Conservation (phyloP, 2,329 filamentous ascomycete species). For the Penicillium paneum region DNA sequence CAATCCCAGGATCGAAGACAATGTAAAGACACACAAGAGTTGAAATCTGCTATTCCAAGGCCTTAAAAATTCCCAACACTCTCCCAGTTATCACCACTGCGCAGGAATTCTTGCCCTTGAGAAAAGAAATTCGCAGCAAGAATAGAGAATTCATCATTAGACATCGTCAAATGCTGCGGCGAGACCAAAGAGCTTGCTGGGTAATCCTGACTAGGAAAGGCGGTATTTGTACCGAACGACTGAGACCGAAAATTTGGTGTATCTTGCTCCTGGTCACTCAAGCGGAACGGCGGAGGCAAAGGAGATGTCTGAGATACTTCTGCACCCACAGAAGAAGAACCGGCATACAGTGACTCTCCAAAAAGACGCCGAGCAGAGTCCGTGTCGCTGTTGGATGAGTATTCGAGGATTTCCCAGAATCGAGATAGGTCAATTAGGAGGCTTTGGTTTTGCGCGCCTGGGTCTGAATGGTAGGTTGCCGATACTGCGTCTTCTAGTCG, state of each 20-base stretch:
- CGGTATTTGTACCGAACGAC: conserved; percentile 20
- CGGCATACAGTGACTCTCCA: conserved; percentile 39
- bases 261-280: conserved; percentile 26
- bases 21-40: not conserved
- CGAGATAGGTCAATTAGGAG: conserved; percentile 47
- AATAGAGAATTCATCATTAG: conserved; percentile 46
- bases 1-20: not conserved
- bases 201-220: conserved; percentile 18
- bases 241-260: conserved; percentile 15
- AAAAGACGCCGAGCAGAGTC: conserved; percentile 41
- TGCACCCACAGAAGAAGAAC: conserved; percentile 23
- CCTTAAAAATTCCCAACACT: conserved; percentile 32
- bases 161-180: conserved; percentile 24
- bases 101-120: conserved; percentile 44
- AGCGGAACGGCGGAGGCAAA: conserved; percentile 44
- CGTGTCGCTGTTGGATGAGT: conserved; percentile 43
- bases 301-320: conserved; percentile 46
- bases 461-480: conserved; percentile 40
- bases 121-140: conserved; percentile 50
- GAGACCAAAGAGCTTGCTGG: conserved; percentile 18
- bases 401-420: conserved; percentile 51
- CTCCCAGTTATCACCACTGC: conserved; percentile 39
- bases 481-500: conserved; percentile 46
- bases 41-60: not conserved
- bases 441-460: conserved; percentile 34